phyloP scores from a whole-genome alignment of 139 green algal genomes.

The Tetradesmus lagerheimii region DNA sequence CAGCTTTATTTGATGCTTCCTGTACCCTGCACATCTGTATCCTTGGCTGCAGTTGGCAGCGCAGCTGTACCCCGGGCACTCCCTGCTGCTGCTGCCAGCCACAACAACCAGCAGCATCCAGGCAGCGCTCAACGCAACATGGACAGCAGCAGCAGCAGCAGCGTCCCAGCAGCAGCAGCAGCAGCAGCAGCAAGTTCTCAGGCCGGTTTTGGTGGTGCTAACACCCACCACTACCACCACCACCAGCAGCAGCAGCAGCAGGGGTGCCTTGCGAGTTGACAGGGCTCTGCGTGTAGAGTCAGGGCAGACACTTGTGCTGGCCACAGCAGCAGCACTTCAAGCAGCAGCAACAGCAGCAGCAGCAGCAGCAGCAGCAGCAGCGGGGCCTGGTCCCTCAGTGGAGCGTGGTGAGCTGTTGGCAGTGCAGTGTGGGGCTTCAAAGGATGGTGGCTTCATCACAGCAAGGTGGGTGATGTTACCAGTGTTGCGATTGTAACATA shows the following conservation, averaged over 20 bases:
- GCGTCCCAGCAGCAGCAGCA: not conserved
- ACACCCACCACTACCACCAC: not conserved
- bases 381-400: not conserved
- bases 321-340: slow-evolving; percentile 12
- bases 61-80: slow-evolving; percentile 16
- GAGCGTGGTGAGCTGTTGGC: not conserved
- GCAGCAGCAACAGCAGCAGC: slow-evolving; percentile 15
- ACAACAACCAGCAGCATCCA: slow-evolving; percentile 13
- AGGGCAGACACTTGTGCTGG: not conserved
- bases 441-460: not conserved
- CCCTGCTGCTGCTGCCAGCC: slow-evolving; percentile 10
- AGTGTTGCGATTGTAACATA: not conserved
- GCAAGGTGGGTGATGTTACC: not conserved
- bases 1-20: no score
- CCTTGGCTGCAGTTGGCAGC: not conserved
- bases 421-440: not conserved
- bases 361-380: not conserved
- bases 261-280: not conserved
- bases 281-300: not conserved
- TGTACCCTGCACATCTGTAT: not conserved
- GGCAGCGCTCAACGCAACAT: not conserved
- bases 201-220: not conserved
- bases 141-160: not conserved
- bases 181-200: not conserved
- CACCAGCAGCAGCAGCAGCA: not conserved